Conservation (phyloP, 495 filamentous ascomycete species). For the Hypomontagnella submonticulosa region DNA sequence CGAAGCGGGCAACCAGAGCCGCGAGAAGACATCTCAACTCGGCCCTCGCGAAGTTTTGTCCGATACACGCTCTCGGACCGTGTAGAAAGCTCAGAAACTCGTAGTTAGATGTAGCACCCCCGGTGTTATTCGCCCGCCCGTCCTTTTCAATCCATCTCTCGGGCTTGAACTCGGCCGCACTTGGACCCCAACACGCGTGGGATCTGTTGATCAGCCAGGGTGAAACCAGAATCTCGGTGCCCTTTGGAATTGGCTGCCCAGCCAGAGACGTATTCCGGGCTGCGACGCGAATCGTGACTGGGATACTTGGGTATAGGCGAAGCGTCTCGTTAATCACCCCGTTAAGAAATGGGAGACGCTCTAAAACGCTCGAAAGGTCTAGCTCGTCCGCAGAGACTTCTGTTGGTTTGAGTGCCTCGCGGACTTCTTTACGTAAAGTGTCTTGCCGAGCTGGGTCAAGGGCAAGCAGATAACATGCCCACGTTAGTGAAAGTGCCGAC, state of each 20-base stretch:
- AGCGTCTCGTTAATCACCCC: constrained; percentile 49
- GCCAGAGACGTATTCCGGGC: constrained; percentile 69
- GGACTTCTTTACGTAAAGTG: constrained; percentile 55
- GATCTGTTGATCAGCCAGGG: constrained; percentile 77
- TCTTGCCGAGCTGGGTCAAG: constrained; percentile 51
- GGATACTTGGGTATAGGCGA: constrained; percentile 51
- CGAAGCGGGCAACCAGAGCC: constrained; percentile 30
- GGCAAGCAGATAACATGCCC: constrained; percentile 55
- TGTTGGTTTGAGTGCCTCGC: constrained; percentile 63
- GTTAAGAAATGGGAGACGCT: constrained; percentile 54
- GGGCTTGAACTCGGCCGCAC: constrained; percentile 37
- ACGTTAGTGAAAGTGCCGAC: constrained; percentile 56
- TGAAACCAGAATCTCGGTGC: constrained; percentile 60
- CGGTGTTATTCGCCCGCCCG: constrained; percentile 72
- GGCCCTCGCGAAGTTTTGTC: constrained; percentile 75
- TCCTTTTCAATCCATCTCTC: constrained; percentile 60
- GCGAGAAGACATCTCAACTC: constrained; percentile 41
- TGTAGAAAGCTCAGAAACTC: constrained; percentile 82
- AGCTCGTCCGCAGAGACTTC: constrained; percentile 51
- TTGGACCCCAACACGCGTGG: constrained; percentile 57
- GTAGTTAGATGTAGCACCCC: constrained; percentile 41
- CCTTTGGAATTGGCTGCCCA: constrained; percentile 56
- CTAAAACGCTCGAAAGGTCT: constrained; percentile 54
- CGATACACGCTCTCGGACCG: constrained; percentile 84
- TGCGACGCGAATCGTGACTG: constrained; percentile 66